A percentile compares a stretch with the other conserved stretches of the same genome.
Evolutionary conservation across 2,329 filamentous ascomycete species (phyloP).

Genomic region (Curvularia lunata): DNA sequence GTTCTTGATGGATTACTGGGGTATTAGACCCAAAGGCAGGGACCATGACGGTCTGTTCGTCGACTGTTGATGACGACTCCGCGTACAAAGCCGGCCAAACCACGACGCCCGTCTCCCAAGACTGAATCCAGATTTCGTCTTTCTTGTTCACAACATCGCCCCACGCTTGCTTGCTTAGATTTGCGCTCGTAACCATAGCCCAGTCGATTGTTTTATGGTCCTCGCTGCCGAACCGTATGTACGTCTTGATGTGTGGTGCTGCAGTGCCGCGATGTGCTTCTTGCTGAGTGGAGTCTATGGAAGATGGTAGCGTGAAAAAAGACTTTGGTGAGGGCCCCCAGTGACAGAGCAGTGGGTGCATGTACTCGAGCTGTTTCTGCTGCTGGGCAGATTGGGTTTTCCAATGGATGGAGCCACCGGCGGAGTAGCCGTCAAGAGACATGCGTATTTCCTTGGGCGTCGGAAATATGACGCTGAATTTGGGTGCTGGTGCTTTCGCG

Average conservation of each 20-base stretch:
- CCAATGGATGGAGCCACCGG: conserved; percentile 81
- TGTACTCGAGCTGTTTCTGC: conserved; percentile 73
- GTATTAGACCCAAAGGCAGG: conserved; percentile 64
- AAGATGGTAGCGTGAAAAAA: not conserved
- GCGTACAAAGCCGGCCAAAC: conserved; percentile 72
- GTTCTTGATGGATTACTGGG: conserved; percentile 13
- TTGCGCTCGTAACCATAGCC: conserved; percentile 90
- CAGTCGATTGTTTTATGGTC: conserved; percentile 69
- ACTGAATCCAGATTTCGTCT: conserved; percentile 72
- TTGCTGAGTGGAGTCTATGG: not conserved
- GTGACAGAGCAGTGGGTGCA: conserved; percentile 73
- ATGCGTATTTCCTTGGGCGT: conserved; percentile 77
- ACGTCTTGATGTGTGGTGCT: conserved; percentile 90
- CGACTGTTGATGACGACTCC: not conserved
- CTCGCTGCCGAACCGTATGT: conserved; percentile 66
- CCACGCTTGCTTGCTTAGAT: conserved; percentile 89
- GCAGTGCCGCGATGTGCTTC: conserved; percentile 59
- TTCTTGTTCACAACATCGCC: conserved; percentile 66
- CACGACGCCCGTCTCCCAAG: conserved; percentile 83
- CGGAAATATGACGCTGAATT: conserved; percentile 78
- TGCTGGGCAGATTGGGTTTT: conserved; percentile 75
- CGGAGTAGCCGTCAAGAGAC: conserved; percentile 78
- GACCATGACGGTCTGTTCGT: conserved; percentile 61
- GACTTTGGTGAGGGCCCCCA: conserved; percentile 63
- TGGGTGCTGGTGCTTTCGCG: conserved; percentile 54